phyloP scores from a whole-genome alignment of 352 stramenopile species.

The Phytophthora fragariaefolia region DNA sequence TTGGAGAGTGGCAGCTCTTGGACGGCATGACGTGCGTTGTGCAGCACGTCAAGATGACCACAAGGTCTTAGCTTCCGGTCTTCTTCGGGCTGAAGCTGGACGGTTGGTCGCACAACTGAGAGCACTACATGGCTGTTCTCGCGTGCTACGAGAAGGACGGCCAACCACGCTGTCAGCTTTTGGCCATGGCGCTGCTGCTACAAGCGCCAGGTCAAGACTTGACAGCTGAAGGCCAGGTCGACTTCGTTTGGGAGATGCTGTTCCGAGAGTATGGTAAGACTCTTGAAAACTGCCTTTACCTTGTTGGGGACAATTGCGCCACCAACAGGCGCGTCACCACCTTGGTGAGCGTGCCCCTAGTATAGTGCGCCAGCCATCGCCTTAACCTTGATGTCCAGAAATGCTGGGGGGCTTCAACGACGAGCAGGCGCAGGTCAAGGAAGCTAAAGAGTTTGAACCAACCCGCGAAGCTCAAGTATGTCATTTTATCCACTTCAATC shows the following conservation, averaged over 20 bases:
- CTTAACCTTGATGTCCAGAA: neutral
- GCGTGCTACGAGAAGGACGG: neutral
- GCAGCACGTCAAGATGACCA: neutral
- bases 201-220: neutral
- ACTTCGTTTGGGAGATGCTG: neutral
- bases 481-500: no score
- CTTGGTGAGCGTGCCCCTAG: neutral
- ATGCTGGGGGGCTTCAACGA: neutral
- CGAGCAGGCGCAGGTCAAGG: neutral
- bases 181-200: neutral
- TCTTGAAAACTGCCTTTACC: neutral
- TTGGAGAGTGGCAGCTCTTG: neutral
- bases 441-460: constrained; percentile 7
- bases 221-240: neutral
- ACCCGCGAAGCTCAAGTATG: neutral
- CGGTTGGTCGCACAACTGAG: neutral
- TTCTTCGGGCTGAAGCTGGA: neutral
- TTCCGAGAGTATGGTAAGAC: neutral
- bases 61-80: neutral
- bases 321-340: neutral
- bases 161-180: neutral
- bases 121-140: constrained; percentile 2
- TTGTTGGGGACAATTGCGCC: neutral
- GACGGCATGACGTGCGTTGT: neutral
- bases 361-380: neutral